Conservation (phyloP, 371 early-diverging fungal genomes). For the Gilbertella persicaria region DNA sequence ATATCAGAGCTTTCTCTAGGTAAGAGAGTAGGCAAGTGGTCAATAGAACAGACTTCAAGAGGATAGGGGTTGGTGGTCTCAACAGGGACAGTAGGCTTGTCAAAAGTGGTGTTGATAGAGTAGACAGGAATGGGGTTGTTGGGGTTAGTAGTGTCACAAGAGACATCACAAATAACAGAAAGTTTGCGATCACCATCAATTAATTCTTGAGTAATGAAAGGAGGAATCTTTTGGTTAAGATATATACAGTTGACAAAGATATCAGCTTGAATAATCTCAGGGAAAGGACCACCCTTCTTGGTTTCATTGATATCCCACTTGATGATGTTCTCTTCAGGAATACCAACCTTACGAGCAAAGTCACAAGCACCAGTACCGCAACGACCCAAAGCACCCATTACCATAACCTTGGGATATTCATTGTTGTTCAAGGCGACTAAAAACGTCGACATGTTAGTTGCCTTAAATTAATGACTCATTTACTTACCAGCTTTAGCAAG, state of each 20-base stretch:
- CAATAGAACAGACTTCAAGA: conserved; percentile 92
- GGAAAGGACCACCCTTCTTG: conserved; percentile 91
- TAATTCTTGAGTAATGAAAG: conserved; percentile 86
- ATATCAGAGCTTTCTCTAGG: conserved; percentile 91
- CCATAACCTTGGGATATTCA: conserved; percentile 83
- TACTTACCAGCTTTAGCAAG: conserved; percentile 68
- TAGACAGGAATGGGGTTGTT: conserved; percentile 97
- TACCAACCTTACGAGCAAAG: conserved; percentile 81
- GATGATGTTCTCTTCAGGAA: conserved; percentile 87
- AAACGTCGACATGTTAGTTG: not conserved
- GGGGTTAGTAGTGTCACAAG: conserved; percentile 96
- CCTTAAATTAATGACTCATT: not conserved
- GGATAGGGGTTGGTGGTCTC: conserved; percentile 60
- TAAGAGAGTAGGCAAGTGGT: conserved; percentile 93
- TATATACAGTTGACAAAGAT: conserved; percentile 99
- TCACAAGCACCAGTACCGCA: conserved; percentile 93
- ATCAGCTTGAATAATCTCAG: conserved; percentile 83
- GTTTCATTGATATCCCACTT: conserved; percentile 97
- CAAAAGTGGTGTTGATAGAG: conserved; percentile 88
- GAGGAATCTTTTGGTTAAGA: conserved; percentile 87
- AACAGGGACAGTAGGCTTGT: conserved; percentile 82
- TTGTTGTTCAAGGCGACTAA: conserved; percentile 58
- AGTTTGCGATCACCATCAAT: conserved; percentile 72
- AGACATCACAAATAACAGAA: conserved; percentile 90
- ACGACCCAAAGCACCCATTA: conserved; percentile 97